Base-by-base conservation (phyloP, 768 basidiomycete genomes). In the Saitozyma sp. region DNA sequence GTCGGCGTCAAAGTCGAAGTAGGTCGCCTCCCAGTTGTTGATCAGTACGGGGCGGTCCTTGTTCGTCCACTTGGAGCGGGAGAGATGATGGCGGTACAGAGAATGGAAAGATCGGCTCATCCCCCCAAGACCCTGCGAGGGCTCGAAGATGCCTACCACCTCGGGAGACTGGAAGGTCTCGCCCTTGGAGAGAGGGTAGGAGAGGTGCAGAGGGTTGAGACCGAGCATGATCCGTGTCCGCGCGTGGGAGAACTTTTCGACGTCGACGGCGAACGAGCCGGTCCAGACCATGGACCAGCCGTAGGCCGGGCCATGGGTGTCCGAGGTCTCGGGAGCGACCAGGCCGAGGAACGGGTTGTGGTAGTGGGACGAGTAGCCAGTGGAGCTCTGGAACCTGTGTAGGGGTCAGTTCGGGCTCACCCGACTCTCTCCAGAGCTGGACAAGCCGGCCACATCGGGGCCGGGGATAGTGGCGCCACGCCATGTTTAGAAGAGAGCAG, bases 1-100 rank as follows among this genome's bases (percentile, higher is more conserved):
- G 13, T 63, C 50, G 8, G 51, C 48, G 56, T 66, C 63, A 29
- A 72, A 63, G 54, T 69, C 62, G 54, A 69, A 69, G 46, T 67
- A 68, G 16, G 68, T 69, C 49, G 67, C 70, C 48, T 72, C 70
- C 70, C 70, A 72, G 54, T 69, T 72, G 53, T 72, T 72, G 49
- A 69, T 45, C 42, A 72, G 59, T 1, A 54, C 56, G 16, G 70
- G 70, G 11, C 70, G 50, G 14, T 54, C 50, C 43, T 60, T 59
- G 45, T 57, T 50, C 19, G 60, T 56, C 43, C 43, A 72, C 7
- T 16, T 16, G 9, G 58, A 61, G 8, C 58, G 53, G 50, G 46
- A 59, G 3, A 72, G 58, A 37, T 72, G 62, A 29, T 66, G 37
- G 8, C 67, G 64, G 57, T 69, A 72, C 13, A 72, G 53, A 2